Conservation (phyloP, 345 rosid genomes). For the Hibiscus mutabilis region DNA sequence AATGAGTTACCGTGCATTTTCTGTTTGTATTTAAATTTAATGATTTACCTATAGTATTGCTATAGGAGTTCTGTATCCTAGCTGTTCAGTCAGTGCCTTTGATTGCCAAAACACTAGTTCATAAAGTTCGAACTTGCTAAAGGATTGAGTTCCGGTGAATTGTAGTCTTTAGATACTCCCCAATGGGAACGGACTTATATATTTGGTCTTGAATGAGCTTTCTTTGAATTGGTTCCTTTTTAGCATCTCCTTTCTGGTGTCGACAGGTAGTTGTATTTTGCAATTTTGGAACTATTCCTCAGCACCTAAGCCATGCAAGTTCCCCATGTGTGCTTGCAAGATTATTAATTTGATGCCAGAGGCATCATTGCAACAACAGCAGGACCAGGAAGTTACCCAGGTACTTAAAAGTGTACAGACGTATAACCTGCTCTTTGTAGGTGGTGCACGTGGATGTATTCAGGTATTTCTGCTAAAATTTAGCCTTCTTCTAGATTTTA, state of each 20-base stretch:
- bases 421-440: conserved; percentile 73
- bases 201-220: background rate
- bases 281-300: conserved; percentile 84
- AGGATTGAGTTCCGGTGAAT: background rate
- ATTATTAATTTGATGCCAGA: conserved; percentile 56
- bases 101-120: no score
- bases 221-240: background rate
- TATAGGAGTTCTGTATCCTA: no score
- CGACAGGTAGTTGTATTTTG: conserved; percentile 70
- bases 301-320: conserved; percentile 71
- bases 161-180: no score
- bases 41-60: no score
- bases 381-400: conserved; percentile 43
- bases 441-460: conserved; percentile 52
- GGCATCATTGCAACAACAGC: conserved; percentile 34
- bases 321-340: conserved; percentile 70
- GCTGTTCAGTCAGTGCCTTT: no score
- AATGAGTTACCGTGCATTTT: no score
- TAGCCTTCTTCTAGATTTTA: background rate
- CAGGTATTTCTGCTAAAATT: conserved; percentile 34
- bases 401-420: conserved; percentile 50
- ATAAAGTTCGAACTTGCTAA: background rate
- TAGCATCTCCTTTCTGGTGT: background rate
- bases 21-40: no score
- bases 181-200: no score